Base-by-base conservation (phyloP, 768 basidiomycete genomes). In the Boletus sp. region DNA sequence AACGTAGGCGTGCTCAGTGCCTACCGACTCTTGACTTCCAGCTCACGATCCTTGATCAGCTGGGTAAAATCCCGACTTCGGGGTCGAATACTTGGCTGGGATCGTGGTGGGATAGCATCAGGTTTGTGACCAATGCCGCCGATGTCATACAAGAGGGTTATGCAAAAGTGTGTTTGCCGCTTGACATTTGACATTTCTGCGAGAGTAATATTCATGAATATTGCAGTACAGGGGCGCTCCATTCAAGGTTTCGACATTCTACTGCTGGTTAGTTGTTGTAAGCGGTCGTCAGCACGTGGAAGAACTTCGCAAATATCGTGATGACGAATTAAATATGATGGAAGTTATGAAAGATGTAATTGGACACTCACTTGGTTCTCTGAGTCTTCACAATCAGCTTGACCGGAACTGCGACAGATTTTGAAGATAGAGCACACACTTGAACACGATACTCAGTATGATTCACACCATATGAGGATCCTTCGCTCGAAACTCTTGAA, bases 181-280 rank as follows among this genome's bases (percentile, higher is more conserved):
- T 37, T n/a, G 3, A 32, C 1, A 7, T 10, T n/a, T n/a, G n/a
- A 18, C 5, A 1, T 32, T 14, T 15, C 18, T 4, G 7, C 3
- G 8, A 28, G 28, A 14, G 17, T 42, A 8, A 46, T 0, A 6
- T 10, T 30, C 50, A 32, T 12, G 11, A 37, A 15, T 4, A 46
- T 54, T 28, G 18, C 24, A 75, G 75, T 61, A 72, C 61, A 70
- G 70, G 36, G 58, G 54, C 7, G 51, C 57, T 4, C 52, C 67
- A 15, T 77, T 75, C 63, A 75, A 72, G 47, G 61, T 74, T 11
- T 55, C 74, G 0, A 55, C 48, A 1, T 35, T 69, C n/a, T 47
- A 52, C 14, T 60, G 61, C 41, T 83, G 81, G 81, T 59, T 71
- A 2, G 73, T 81, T 17, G 42, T 82, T 15, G 61, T 76, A 1